Evolutionary conservation across 176 grass and related monocot species (phyloP), one percentile per base, ranked within the genome.

Genomic region (Aegilops bicornis): DNA sequence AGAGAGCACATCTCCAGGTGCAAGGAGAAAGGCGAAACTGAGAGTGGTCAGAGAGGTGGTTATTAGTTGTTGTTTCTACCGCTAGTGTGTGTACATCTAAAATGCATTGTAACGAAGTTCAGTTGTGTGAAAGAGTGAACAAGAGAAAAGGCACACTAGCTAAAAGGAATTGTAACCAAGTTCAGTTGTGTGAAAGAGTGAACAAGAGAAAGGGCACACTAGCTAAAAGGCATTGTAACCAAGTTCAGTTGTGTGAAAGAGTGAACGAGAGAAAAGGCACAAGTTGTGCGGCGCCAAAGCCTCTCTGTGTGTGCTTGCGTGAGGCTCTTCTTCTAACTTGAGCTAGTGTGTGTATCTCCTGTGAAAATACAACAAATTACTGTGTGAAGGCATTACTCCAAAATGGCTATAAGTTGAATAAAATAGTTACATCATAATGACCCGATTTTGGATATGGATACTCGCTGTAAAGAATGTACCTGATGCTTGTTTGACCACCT

Each of bases 401-500:
- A 27, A 64, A 62, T 22, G 33, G 36, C 42, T 23, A 91, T 40
- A 80, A 84, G 48, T 60, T 14, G 1, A 84, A 48, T 12, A 52
- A 12, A 37, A 81, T 42, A 68, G 62, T 70, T 70, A 42, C 25
- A 19, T 40, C 6, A 52, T 3, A 81, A 81, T 17, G 17, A 39
- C n/a, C 77, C 33, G 54, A 72, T 10, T 58, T 56, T 0, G 47
- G 63, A 71, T 15, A 58, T 77, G 20, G 70, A 78, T 56, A 45
- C 24, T 35, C 7, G 77, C 81, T 8, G 70, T 22, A 30, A 71
- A 78, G 40, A 19, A 25, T 72, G 82, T 96, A 99, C 97, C 97
- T 99, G 82, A 99, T 99, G 86, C 97, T 99, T 91, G 97, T 99
- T 84, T 99, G 97, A 63, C 97, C 97, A 90, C 97, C 97, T 99